A percentile compares a stretch with the other conserved stretches of the same genome.
phyloP scores from a whole-genome alignment of 2,329 filamentous ascomycete species.

The Diaporthe sp. region DNA sequence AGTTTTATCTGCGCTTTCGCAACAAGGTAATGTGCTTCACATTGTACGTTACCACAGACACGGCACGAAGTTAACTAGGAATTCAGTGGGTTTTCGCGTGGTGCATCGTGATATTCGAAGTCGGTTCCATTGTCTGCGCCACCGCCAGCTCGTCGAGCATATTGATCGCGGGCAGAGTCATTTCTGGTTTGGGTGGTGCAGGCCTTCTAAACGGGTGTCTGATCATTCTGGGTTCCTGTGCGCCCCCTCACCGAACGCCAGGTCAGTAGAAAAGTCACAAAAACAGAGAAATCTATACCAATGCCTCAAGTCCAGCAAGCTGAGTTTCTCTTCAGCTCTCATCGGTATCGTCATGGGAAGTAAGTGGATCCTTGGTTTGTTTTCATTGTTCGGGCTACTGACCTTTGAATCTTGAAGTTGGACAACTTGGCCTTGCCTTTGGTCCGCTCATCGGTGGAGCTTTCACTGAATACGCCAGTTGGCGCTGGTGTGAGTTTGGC shows the following conservation, averaged over 20 bases:
- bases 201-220: background rate
- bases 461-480: background rate
- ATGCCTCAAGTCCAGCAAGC: background rate
- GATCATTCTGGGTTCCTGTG: background rate
- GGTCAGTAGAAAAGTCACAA: background rate
- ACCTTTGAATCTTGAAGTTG: background rate
- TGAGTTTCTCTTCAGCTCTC: background rate
- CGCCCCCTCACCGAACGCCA: background rate
- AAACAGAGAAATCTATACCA: background rate
- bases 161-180: background rate
- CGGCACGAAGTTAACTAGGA: background rate
- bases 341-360: constrained; percentile 1
- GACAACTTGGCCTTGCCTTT: background rate
- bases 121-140: background rate
- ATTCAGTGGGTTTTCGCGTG: background rate
- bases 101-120: background rate
- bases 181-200: background rate
- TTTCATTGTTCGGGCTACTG: background rate
- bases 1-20: background rate
- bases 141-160: background rate
- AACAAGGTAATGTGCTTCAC: background rate
- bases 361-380: background rate
- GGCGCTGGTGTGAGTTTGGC: background rate
- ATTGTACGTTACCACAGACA: background rate
- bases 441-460: background rate